Evolutionary conservation across 345 rosid species (phyloP).

Genomic region (Lumnitzera racemosa): DNA sequence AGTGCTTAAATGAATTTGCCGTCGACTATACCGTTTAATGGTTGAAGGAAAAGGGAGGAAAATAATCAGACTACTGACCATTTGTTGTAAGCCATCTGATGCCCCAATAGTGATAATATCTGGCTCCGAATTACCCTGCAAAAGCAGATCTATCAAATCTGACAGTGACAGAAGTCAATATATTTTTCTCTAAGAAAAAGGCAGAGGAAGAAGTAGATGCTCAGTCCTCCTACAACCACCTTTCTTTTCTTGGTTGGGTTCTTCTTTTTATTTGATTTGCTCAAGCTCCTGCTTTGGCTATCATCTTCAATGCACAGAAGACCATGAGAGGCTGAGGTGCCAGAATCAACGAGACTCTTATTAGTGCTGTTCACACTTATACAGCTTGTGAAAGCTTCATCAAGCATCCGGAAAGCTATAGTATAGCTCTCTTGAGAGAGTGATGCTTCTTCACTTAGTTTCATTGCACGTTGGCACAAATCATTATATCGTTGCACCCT

Average conservation of each 20-base stretch:
- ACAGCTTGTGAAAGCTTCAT: conserved; percentile 38
- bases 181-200: background rate
- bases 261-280: conserved; percentile 46
- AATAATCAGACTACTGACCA: conserved; percentile 26
- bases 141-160: background rate
- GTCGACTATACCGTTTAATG: background rate
- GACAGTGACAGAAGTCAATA: conserved; percentile 1
- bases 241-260: conserved; percentile 48
- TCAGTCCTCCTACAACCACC: conserved; percentile 17
- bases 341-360: conserved; percentile 35
- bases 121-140: conserved; percentile 40
- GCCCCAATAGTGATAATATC: conserved; percentile 30
- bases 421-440: conserved; percentile 41
- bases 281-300: conserved; percentile 25
- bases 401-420: conserved; percentile 34
- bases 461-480: conserved; percentile 36
- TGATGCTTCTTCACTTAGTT: conserved; percentile 51
- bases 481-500: conserved; percentile 45
- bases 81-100: conserved; percentile 51
- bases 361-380: conserved; percentile 29
- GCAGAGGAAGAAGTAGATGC: background rate
- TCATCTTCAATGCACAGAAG: conserved; percentile 42
- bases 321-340: conserved; percentile 31
- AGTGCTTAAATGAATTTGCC: background rate
- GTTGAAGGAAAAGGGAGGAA: background rate